Conservation (phyloP, 306 rosid species). For the Castanospermum australe region DNA sequence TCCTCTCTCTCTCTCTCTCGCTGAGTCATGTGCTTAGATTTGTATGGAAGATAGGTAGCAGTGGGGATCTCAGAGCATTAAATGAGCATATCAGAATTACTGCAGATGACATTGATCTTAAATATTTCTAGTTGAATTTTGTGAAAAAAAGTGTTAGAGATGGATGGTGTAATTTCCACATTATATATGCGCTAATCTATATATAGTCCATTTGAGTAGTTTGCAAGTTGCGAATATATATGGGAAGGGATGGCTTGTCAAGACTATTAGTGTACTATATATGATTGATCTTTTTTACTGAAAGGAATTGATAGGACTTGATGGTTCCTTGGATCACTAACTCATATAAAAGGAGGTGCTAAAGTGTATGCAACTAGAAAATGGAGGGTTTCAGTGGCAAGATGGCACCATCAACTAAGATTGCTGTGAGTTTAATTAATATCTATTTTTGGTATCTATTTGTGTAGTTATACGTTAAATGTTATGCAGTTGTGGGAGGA, state of each 20-base stretch:
- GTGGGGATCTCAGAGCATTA: slow-evolving; percentile 2
- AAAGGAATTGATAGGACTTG: slow-evolving; percentile 31
- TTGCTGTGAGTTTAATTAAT: background rate
- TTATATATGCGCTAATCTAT: no score
- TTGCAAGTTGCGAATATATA: slow-evolving; percentile 13
- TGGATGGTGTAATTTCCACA: background rate
- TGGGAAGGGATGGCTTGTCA: slow-evolving; percentile 15
- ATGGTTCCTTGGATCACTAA: slow-evolving; percentile 25
- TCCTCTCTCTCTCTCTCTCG: background rate
- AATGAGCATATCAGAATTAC: slow-evolving; percentile 15
- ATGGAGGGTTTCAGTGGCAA: background rate
- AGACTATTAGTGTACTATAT: slow-evolving; percentile 2
- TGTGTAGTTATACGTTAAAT: background rate
- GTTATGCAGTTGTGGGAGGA: background rate
- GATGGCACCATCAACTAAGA: background rate
- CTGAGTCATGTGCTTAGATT: background rate
- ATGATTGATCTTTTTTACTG: slow-evolving; percentile 6
- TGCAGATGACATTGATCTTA: slow-evolving; percentile 16
- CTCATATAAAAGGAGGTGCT: slow-evolving; percentile 17
- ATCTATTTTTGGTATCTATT: background rate
- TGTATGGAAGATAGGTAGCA: slow-evolving; percentile 8
- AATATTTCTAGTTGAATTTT: background rate
- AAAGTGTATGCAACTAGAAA: background rate
- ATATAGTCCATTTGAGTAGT: background rate
- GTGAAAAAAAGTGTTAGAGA: slow-evolving; percentile 5